Evolutionary conservation across 2,329 filamentous ascomycete species (phyloP).

Genomic region (Cladophialophora carrionii): DNA sequence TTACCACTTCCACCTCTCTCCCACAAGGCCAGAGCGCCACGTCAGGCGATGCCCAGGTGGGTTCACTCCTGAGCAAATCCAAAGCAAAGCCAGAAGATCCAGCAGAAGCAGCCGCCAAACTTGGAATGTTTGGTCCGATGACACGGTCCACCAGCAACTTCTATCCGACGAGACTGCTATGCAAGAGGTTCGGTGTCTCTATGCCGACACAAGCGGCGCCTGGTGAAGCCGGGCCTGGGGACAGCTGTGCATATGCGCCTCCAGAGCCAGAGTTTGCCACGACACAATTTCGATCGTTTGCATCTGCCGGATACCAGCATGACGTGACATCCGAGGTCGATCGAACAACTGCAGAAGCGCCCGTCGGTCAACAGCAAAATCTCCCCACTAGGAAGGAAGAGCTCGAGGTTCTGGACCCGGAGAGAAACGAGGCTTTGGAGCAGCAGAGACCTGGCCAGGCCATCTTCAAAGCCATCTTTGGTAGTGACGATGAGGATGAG

Average conservation of each 20-base stretch:
- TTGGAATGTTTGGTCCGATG: slow-evolving; percentile 92
- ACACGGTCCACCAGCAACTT: slow-evolving; percentile 75
- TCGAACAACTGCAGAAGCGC: slow-evolving; percentile 6
- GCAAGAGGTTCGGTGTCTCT: slow-evolving; percentile 89
- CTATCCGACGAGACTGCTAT: slow-evolving; percentile 80
- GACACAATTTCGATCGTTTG: slow-evolving; percentile 36
- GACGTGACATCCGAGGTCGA: slow-evolving; percentile 16
- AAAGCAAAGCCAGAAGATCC: slow-evolving; percentile 66
- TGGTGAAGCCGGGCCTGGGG: slow-evolving; percentile 41
- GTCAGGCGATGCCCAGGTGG: slow-evolving; percentile 23
- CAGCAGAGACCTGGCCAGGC: slow-evolving; percentile 74
- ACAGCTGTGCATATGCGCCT: slow-evolving; percentile 28
- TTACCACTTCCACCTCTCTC: slow-evolving; percentile 70
- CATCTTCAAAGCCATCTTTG: slow-evolving; percentile 91
- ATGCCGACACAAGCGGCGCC: slow-evolving; percentile 57
- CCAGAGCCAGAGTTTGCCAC: slow-evolving; percentile 13
- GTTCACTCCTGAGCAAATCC: slow-evolving; percentile 53
- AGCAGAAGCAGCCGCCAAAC: slow-evolving; percentile 79
- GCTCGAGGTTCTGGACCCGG: slow-evolving; percentile 63
- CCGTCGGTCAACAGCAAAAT: neutral
- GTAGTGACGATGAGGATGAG: slow-evolving; percentile 75
- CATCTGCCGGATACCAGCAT: slow-evolving; percentile 43
- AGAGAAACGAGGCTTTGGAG: slow-evolving; percentile 78
- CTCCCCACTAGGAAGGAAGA: slow-evolving; percentile 7
- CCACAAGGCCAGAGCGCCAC: slow-evolving; percentile 39